A percentile compares a stretch with the other conserved stretches of the same genome.
Conservation (phyloP, 768 basidiomycete species). For the Pholiota microspora region DNA sequence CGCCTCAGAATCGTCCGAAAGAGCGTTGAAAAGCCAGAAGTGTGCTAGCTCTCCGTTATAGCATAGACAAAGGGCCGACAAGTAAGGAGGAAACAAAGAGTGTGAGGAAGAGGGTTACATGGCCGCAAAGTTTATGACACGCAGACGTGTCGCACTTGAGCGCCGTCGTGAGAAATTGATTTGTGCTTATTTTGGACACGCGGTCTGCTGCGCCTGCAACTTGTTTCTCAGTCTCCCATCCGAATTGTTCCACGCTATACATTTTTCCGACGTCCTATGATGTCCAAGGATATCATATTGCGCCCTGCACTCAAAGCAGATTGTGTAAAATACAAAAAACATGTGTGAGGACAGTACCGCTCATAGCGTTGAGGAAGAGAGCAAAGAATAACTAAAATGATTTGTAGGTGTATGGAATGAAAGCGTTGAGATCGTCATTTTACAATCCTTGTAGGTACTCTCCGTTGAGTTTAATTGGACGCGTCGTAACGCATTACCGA, state of each 20-base stretch:
- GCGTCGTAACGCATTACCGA: not conserved
- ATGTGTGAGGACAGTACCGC: slow-evolving; percentile 10
- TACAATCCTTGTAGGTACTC: slow-evolving; percentile 6
- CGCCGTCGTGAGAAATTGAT: slow-evolving; percentile 7
- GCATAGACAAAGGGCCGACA: slow-evolving; percentile 18
- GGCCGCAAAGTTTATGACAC: not conserved
- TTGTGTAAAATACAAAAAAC: slow-evolving; percentile 20
- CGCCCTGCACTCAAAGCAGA: slow-evolving; percentile 9
- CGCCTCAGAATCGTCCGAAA: not conserved
- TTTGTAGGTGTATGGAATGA: slow-evolving; percentile 4
- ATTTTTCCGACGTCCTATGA: not conserved
- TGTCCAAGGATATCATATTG: not conserved
- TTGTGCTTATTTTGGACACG: not conserved
- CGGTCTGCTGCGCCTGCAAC: not conserved
- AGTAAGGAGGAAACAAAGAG: slow-evolving; percentile 2
- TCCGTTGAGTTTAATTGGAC: slow-evolving; percentile 1
- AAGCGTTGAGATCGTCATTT: not conserved
- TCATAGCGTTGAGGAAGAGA: not conserved
- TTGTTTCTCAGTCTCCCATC: not conserved
- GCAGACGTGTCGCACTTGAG: slow-evolving; percentile 8
- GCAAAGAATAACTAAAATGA: slow-evolving; percentile 3
- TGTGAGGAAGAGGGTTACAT: not conserved
- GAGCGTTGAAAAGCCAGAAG: not conserved
- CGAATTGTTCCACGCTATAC: not conserved
- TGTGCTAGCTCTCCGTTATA: slow-evolving; percentile 12